These are phyloP conservation scores for Fusarium pseudoanthophilum DNA, from an alignment of 2,329 filamentous ascomycete genomes.

Conservation along the genomic window DNA sequence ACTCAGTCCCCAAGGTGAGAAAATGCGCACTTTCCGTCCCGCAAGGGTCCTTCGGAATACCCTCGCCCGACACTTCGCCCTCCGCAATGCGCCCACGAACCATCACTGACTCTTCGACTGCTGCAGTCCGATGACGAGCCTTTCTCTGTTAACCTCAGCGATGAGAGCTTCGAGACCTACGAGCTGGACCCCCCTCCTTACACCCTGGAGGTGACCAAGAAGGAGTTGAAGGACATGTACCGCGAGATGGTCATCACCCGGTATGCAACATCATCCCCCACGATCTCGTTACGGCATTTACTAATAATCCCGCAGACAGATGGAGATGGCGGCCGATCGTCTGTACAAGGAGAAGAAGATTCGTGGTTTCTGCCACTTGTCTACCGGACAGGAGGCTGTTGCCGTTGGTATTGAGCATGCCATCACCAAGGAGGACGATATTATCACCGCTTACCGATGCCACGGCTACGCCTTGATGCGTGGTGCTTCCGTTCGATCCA, in stretches of 20 bases:
- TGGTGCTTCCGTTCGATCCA: constrained; percentile 86
- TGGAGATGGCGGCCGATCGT: constrained; percentile 99
- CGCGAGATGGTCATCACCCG: constrained; percentile 94
- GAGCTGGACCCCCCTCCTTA: constrained; percentile 96
- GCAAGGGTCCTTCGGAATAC: constrained; percentile 6
- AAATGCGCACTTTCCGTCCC: constrained; percentile 42
- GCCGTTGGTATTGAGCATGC: constrained; percentile 97
- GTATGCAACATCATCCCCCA: constrained; percentile 63
- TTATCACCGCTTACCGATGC: constrained; percentile 99
- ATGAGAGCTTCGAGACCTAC: constrained; percentile 99
- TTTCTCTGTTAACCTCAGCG: constrained; percentile 91
- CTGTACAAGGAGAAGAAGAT: constrained; percentile 99
- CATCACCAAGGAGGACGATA: constrained; percentile 87
- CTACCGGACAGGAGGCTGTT: constrained; percentile 96
- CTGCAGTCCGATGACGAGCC: constrained; percentile 88
- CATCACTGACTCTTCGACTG: constrained; percentile 29
- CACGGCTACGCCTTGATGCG: constrained; percentile 99
- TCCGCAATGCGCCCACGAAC: background rate
- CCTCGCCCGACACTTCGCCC: background rate
- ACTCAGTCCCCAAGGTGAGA: constrained; percentile 67
- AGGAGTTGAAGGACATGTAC: constrained; percentile 99
- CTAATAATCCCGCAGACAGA: constrained; percentile 74
- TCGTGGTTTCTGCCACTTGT: constrained; percentile 98
- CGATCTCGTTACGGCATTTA: constrained; percentile 4
- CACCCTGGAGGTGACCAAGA: constrained; percentile 93